These are phyloP conservation scores for Monosporascus sp. DNA, from an alignment of 2,329 filamentous ascomycete species.

Conservation along the genomic window DNA sequence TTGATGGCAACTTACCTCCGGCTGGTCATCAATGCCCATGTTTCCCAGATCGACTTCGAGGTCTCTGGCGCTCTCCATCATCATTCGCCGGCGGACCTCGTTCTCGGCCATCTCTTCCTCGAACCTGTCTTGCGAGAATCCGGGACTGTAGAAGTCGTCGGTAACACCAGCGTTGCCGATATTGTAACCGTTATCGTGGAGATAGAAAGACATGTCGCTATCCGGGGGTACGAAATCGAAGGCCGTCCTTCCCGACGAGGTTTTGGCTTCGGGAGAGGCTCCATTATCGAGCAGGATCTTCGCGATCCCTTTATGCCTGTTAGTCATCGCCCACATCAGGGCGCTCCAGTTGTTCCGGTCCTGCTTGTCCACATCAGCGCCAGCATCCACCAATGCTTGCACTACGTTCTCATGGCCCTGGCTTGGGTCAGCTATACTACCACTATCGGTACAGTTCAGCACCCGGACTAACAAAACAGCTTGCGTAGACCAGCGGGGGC, in stretches of 20 bases:
- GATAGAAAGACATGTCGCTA: slow-evolving; percentile 92
- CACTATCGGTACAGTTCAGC: slow-evolving; percentile 5
- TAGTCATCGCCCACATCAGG: slow-evolving; percentile 99
- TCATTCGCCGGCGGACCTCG: slow-evolving; percentile 92
- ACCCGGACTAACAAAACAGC: slow-evolving; percentile 73
- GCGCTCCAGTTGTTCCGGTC: slow-evolving; percentile 97
- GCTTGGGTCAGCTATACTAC: slow-evolving; percentile 11
- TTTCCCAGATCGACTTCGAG: slow-evolving; percentile 95
- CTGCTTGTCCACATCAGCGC: slow-evolving; percentile 85
- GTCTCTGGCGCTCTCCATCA: slow-evolving; percentile 98
- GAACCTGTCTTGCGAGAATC: slow-evolving; percentile 87
- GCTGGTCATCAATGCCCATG: slow-evolving; percentile 90
- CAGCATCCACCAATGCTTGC: slow-evolving; percentile 74
- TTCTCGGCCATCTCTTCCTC: slow-evolving; percentile 97
- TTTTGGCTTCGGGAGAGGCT: slow-evolving; percentile 93
- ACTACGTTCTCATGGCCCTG: slow-evolving; percentile 89
- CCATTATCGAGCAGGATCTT: slow-evolving; percentile 89
- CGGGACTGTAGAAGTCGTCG: slow-evolving; percentile 91
- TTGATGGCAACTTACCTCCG: slow-evolving; percentile 59
- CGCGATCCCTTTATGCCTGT: slow-evolving; percentile 91
- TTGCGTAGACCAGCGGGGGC: slow-evolving; percentile 93
- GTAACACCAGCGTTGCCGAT: slow-evolving; percentile 74
- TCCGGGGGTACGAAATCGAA: slow-evolving; percentile 94
- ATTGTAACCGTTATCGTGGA: slow-evolving; percentile 89
- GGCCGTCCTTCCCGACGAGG: slow-evolving; percentile 86